Evolutionary conservation across 306 rosid genomes (phyloP).

Genomic region (Vicia faba): DNA sequence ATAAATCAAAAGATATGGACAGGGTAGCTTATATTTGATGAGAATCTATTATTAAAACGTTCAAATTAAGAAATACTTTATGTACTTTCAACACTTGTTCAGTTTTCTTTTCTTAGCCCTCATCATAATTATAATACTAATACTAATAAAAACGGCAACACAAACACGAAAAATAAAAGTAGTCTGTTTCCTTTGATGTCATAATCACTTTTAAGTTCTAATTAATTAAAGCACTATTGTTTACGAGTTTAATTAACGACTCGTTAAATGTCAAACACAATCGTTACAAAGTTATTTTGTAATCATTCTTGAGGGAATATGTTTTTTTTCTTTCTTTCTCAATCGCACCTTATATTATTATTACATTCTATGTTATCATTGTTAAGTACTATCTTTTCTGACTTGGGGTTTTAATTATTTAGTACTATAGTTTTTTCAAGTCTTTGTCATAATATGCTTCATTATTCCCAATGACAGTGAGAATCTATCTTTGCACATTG

Average conservation of each 20-base stretch:
- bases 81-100: slow-evolving; percentile 45
- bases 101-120: not conserved
- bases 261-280: slow-evolving; percentile 47
- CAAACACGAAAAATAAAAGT: slow-evolving; percentile 1
- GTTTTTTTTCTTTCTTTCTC: not conserved
- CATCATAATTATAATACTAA: not conserved
- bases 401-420: slow-evolving; percentile 37
- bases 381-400: slow-evolving; percentile 26
- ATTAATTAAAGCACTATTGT: not conserved
- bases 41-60: slow-evolving; percentile 52
- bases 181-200: slow-evolving; percentile 27
- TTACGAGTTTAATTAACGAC: not conserved
- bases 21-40: slow-evolving; percentile 42
- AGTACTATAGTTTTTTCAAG: not conserved
- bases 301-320: slow-evolving; percentile 37
- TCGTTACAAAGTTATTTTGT: slow-evolving; percentile 35
- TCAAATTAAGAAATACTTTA: slow-evolving; percentile 56
- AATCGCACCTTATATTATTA: slow-evolving; percentile 16
- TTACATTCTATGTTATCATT: slow-evolving; percentile 12
- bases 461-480: slow-evolving; percentile 49
- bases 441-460: slow-evolving; percentile 35
- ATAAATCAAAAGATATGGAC: slow-evolving; percentile 40
- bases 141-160: not conserved
- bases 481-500: slow-evolving; percentile 31
- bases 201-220: slow-evolving; percentile 36